Evolutionary conservation across 306 rosid species (phyloP).

Genomic region (Carpinus viminea): DNA sequence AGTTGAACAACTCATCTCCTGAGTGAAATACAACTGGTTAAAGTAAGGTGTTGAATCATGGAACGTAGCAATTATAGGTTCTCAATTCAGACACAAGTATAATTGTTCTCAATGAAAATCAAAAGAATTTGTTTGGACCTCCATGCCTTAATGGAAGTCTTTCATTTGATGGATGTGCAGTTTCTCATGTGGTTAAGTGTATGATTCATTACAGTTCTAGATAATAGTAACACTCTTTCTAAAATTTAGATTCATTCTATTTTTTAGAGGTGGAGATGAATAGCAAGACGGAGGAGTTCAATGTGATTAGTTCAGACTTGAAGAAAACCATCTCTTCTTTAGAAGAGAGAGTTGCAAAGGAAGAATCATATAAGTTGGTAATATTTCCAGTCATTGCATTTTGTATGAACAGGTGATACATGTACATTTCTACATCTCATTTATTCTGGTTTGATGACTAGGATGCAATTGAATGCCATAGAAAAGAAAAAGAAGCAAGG

Average conservation of each 20-base stretch:
- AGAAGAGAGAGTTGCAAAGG: conserved; percentile 59
- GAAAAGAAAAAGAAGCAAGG: conserved; percentile 74
- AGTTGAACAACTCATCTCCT: background rate
- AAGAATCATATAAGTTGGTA: conserved; percentile 79
- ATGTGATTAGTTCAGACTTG: conserved; percentile 42
- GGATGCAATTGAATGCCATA: conserved; percentile 68
- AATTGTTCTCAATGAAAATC: background rate
- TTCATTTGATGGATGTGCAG: background rate
- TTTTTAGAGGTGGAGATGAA: conserved; percentile 67
- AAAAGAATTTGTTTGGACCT: background rate
- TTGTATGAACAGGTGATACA: conserved; percentile 19
- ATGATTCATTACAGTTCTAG: background rate
- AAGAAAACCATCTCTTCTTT: conserved; percentile 45
- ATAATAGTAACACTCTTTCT: background rate
- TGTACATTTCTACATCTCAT: conserved; percentile 7
- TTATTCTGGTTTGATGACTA: conserved; percentile 30
- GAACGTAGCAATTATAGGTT: background rate
- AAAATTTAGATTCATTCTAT: conserved; percentile 22
- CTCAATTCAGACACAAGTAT: too few species aligned
- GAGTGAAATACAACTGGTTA: background rate
- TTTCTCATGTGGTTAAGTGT: conserved; percentile 2
- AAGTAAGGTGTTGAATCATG: background rate
- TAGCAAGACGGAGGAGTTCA: conserved; percentile 50
- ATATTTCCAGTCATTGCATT: conserved; percentile 18
- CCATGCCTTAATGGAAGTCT: background rate